Evolutionary conservation across 2,329 filamentous ascomycete genomes (phyloP).

Genomic region (Monosporascus sp.): DNA sequence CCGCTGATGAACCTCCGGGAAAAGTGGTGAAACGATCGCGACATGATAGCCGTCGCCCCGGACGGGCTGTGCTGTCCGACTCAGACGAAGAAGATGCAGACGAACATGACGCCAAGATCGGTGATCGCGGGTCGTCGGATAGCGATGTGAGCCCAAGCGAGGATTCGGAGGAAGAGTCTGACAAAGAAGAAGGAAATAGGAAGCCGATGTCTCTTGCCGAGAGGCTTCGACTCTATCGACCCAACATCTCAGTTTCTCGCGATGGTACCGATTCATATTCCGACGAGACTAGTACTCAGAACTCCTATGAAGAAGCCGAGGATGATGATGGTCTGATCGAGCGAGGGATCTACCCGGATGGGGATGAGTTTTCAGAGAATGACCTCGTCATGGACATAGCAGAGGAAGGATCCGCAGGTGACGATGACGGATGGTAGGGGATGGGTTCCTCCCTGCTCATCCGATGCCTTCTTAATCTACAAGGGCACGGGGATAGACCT

Average conservation of each 20-base stretch:
- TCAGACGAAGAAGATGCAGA: constrained; percentile 14
- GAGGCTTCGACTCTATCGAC: constrained; percentile 12
- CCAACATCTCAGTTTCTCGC: constrained; percentile 10
- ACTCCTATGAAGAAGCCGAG: constrained; percentile 1
- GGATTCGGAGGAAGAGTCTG: constrained; percentile 4
- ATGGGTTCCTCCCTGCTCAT: not conserved
- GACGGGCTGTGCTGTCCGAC: constrained; percentile 14
- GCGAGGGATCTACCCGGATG: constrained; percentile 1
- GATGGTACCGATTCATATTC: constrained; percentile 7
- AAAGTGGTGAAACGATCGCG: constrained; percentile 3
- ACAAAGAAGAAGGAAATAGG: constrained; percentile 1
- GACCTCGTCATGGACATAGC: constrained; percentile 4
- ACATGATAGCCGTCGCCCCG: constrained; percentile 8
- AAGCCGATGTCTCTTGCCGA: constrained; percentile 16
- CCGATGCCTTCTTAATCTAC: not conserved
- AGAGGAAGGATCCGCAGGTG: constrained; percentile 8
- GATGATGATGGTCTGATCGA: constrained; percentile 13
- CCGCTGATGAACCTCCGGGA: not conserved
- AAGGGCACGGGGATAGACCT: not conserved
- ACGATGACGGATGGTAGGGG: constrained; percentile 1
- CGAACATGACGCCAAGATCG: not conserved
- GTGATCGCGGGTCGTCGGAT: constrained; percentile 5
- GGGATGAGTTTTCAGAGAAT: not conserved
- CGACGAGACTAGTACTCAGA: not conserved
- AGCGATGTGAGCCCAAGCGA: constrained; percentile 5